A percentile compares a stretch with the other conserved stretches of the same genome.
These are phyloP conservation scores for Schizochytrium sp. DNA, from an alignment of 108 stramenopile species.

Conservation along the genomic window DNA sequence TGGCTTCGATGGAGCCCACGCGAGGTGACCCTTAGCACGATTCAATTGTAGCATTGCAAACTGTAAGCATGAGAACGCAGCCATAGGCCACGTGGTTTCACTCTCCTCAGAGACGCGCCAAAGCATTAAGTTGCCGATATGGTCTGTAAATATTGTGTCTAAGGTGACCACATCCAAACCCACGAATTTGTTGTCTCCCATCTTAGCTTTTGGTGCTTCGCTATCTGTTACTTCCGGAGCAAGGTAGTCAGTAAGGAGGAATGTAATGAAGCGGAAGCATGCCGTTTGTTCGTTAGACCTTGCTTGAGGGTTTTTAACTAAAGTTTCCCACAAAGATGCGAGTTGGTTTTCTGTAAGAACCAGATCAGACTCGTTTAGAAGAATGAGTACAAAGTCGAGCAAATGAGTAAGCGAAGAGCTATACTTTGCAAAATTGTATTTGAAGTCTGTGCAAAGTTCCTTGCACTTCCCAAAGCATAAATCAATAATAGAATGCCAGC, in stretches of 20 bases:
- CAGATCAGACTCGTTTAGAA: background rate
- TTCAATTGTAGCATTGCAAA: background rate
- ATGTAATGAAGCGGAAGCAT: slow-evolving; percentile 38
- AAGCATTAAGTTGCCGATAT: background rate
- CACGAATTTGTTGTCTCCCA: background rate
- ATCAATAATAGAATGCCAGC: background rate
- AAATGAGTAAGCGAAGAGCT: background rate
- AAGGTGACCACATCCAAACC: background rate
- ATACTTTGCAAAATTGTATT: background rate
- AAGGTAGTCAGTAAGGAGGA: background rate
- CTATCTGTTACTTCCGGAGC: background rate
- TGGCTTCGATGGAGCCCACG: background rate
- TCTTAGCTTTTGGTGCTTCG: no score
- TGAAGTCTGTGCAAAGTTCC: background rate
- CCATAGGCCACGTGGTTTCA: background rate
- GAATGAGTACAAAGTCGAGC: slow-evolving; percentile 33
- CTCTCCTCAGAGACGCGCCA: background rate
- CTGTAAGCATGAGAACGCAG: background rate
- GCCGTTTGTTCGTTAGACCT: background rate
- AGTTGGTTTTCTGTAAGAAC: background rate
- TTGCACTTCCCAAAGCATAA: background rate
- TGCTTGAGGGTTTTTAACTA: background rate
- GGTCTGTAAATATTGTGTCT: background rate
- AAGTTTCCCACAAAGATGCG: background rate
- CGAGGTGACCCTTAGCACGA: background rate